Evolutionary conservation across 83 land plant genomes (phyloP).

Genomic region (Picea mariana): DNA sequence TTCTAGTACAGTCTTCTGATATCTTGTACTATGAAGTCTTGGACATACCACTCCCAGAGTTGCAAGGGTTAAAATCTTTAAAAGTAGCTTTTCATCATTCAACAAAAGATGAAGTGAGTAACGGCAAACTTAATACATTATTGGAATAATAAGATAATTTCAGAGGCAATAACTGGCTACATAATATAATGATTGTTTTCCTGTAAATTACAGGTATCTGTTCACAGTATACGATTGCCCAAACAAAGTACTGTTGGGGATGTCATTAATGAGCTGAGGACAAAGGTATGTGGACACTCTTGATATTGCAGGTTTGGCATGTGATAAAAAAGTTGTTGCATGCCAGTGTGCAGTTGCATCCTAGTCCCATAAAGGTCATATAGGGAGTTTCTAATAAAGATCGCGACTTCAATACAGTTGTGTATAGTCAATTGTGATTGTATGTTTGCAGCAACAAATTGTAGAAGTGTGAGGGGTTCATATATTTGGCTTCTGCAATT

Average conservation of each 20-base stretch:
- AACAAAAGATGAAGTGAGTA: conserved; percentile 87
- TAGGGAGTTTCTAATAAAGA: neutral
- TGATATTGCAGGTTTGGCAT: neutral
- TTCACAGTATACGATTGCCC: conserved; percentile 88
- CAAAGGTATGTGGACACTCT: conserved; percentile 55
- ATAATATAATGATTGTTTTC: neutral
- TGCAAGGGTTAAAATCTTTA: conserved; percentile 93
- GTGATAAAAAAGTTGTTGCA: neutral
- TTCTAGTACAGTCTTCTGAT: conserved; percentile 78
- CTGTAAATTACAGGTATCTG: conserved; percentile 65
- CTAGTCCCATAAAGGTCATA: neutral
- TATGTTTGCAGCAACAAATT: neutral
- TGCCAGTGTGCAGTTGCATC: neutral
- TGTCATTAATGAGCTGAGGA: conserved; percentile 85
- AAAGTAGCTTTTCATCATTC: conserved; percentile 95
- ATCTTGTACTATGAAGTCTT: conserved; percentile 95
- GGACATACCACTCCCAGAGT: conserved; percentile 97
- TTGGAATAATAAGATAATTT: neutral
- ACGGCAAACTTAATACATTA: neutral
- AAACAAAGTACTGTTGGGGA: conserved; percentile 98
- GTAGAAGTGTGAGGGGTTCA: neutral
- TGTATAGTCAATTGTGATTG: neutral
- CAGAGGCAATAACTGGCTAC: neutral
- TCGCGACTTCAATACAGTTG: neutral
- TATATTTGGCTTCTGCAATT: neutral